A percentile compares a stretch with the other conserved stretches of the same genome.
These are phyloP conservation scores for Ostreobium quekettii DNA, from an alignment of 139 green algal species.

Conservation along the genomic window DNA sequence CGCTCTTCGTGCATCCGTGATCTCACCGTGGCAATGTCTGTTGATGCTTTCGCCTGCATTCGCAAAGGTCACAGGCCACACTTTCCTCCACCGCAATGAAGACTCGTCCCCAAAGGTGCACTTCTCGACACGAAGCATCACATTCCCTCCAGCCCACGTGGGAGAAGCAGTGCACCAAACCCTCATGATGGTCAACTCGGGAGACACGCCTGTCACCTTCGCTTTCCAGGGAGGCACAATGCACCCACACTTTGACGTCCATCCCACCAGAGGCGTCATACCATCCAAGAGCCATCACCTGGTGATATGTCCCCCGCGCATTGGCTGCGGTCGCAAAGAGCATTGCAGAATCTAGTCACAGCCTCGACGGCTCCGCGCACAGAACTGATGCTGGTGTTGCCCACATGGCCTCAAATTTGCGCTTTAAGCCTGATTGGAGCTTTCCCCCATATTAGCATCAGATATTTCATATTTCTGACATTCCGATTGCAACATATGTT, in stretches of 20 bases:
- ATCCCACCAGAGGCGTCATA: slow-evolving; percentile 31
- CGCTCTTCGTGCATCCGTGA: no score
- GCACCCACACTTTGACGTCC: slow-evolving; percentile 20
- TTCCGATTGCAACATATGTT: no score
- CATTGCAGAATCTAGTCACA: no score
- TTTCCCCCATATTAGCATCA: no score
- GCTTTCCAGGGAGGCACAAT: slow-evolving; percentile 22
- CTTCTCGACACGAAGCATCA: slow-evolving; percentile 28
- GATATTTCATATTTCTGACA: no score
- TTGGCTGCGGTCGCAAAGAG: no score
- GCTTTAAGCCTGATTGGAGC: no score
- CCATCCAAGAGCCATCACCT: slow-evolving; percentile 41
- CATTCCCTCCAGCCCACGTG: slow-evolving; percentile 42
- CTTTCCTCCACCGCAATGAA: slow-evolving; percentile 25
- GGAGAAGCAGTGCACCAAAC: slow-evolving; percentile 40
- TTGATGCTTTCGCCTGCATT: not conserved
- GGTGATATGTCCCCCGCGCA: slow-evolving; percentile 25
- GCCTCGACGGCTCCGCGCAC: no score
- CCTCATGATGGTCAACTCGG: slow-evolving; percentile 47
- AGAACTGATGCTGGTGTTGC: no score
- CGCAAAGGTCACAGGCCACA: slow-evolving; percentile 7
- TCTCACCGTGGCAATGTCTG: no score
- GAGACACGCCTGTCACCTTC: slow-evolving; percentile 53
- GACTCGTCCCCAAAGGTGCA: slow-evolving; percentile 27
- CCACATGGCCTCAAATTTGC: no score